Evolutionary conservation across 148 eudicot species (phyloP), one percentile per base, ranked within the genome.

Genomic region (Hydrangea macrophylla): DNA sequence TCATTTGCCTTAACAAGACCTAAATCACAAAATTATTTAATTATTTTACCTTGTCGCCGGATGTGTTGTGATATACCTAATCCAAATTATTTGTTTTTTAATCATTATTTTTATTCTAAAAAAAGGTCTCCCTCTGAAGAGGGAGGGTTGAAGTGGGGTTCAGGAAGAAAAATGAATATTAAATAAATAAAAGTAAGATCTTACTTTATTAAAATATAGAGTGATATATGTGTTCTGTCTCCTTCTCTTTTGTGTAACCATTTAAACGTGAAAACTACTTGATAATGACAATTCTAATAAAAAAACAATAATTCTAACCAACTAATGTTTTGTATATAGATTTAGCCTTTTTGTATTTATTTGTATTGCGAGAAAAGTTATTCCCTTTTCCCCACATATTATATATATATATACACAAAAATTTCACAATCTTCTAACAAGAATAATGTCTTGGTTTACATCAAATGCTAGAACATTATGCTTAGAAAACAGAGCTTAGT

Each of bases 61-160:
- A 11, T 48, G 53, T 9, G 65, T 61, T 42, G 4, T 24, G 39
- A 51, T 68, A 30, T 33, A 72, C 76, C 76, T 72, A 72, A 72
- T 72, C 76, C 76, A 72, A 55, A 55, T 39, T n/a, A 30, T 40
- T 15, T 60, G 50, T n/a, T 55, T 53, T 55, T 64, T 33, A 2
- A 55, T 9, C 40, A 32, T 11, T 53, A 71, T 33, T 58, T 64
- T 63, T 64, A 65, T 39, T 64, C 54, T 36, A 30, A 69, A 40
- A 5, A 65, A 72, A 44, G 64, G 53, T 45, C 39, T 57, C 32
- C 58, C 17, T 64, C 40, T 26, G 23, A 15, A 37, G 68, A 50
- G 74, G 61, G 62, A 62, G 68, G 68, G 23, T 71, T 63, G 74
- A 55, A 55, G 68, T 36, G 67, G 74, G 74, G 54, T 50, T 48